These are phyloP conservation scores for Penstemon newberryi DNA, from an alignment of 257 asterid species.

Conservation along the genomic window DNA sequence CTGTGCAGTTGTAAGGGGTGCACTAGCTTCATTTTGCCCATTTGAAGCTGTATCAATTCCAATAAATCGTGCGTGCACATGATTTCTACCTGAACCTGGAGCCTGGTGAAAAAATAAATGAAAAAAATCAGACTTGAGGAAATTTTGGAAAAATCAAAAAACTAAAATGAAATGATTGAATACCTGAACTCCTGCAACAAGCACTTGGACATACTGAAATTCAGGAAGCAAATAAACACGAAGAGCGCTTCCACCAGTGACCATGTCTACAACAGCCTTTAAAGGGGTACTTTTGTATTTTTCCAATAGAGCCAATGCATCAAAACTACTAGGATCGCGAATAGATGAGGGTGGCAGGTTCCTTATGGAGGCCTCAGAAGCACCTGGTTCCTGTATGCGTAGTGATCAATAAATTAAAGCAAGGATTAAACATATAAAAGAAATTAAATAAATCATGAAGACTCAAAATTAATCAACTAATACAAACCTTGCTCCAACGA, in stretches of 20 bases:
- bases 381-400: slow-evolving; percentile 73
- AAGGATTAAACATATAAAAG: slow-evolving; percentile 6
- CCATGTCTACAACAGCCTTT: slow-evolving; percentile 94
- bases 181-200: slow-evolving; percentile 95
- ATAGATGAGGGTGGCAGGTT: slow-evolving; percentile 86
- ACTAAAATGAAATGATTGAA: slow-evolving; percentile 6
- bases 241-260: slow-evolving; percentile 94
- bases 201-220: slow-evolving; percentile 84
- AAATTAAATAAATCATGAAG: background rate
- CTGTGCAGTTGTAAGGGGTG: slow-evolving; percentile 88
- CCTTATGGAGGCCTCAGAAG: slow-evolving; percentile 78
- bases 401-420: background rate
- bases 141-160: background rate
- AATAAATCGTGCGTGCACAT: slow-evolving; percentile 50
- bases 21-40: slow-evolving; percentile 65
- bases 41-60: slow-evolving; percentile 48
- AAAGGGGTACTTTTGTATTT: slow-evolving; percentile 78
- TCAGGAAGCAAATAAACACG: slow-evolving; percentile 95
- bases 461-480: background rate
- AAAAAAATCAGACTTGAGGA: background rate
- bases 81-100: slow-evolving; percentile 90
- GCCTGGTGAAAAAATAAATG: slow-evolving; percentile 45
- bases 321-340: slow-evolving; percentile 69
- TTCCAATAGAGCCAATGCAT: slow-evolving; percentile 72
- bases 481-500: slow-evolving; percentile 87